Conservation (phyloP, 2,329 filamentous ascomycete genomes). For the Plenodomus tracheiphilus region DNA sequence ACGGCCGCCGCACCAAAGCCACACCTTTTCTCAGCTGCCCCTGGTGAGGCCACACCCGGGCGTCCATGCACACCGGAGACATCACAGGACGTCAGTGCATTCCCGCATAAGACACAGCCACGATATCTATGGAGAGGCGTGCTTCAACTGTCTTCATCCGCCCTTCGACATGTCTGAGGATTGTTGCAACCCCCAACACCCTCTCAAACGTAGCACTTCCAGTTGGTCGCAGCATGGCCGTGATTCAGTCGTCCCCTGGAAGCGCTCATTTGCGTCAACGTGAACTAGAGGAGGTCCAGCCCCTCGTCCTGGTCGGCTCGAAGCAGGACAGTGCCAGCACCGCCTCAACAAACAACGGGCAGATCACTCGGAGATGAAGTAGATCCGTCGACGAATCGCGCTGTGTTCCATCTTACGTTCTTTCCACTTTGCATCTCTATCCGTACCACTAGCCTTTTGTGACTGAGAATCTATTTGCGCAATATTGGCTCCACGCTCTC, state of each 20-base stretch:
- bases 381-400: slow-evolving; percentile 3
- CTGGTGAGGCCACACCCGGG: slow-evolving; percentile 5
- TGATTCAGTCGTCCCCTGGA: background rate
- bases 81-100: slow-evolving; percentile 7
- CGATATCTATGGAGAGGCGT: background rate
- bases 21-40: slow-evolving; percentile 13
- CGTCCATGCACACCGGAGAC: slow-evolving; percentile 11
- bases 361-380: slow-evolving; percentile 13
- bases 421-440: background rate
- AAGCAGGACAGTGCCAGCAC: background rate
- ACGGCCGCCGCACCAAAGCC: slow-evolving; percentile 9
- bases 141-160: slow-evolving; percentile 4
- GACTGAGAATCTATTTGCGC: background rate
- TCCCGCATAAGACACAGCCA: slow-evolving; percentile 17
- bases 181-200: slow-evolving; percentile 1
- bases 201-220: background rate
- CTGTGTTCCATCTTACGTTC: background rate
- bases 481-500: background rate
- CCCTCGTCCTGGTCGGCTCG: slow-evolving; percentile 4
- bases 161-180: background rate
- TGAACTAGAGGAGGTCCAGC: slow-evolving; percentile 8
- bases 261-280: slow-evolving; percentile 8
- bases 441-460: background rate
- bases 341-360: slow-evolving; percentile 5
- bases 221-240: background rate